Evolutionary conservation across 768 basidiomycete species (phyloP).

Genomic region (Macrolepiota albuminosa): DNA sequence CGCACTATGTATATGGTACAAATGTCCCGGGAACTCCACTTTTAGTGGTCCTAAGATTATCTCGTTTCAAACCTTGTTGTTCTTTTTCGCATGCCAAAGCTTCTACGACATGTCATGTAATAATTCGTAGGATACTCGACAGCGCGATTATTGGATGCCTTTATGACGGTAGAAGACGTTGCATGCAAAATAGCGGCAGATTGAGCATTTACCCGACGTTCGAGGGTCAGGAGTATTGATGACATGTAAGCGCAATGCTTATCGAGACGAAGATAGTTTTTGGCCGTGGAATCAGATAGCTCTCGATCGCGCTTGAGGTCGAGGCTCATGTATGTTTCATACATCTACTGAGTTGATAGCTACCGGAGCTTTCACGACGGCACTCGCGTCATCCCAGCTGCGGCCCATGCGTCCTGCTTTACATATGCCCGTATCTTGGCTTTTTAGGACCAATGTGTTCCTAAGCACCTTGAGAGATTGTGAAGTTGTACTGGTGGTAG

Average conservation of each 20-base stretch:
- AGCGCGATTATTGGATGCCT: too few relatives aligned
- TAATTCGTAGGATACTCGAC: too few relatives aligned
- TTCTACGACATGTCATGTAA: too few relatives aligned
- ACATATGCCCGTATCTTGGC: constrained; percentile 38
- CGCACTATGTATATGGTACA: not conserved
- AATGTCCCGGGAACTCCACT: not conserved
- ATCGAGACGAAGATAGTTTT: too few relatives aligned
- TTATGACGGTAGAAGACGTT: too few relatives aligned
- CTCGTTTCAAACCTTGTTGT: not conserved
- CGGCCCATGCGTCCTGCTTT: constrained; percentile 69
- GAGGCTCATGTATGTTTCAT: not conserved
- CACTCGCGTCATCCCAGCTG: constrained; percentile 59
- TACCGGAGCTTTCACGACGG: constrained; percentile 36
- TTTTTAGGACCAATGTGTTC: constrained; percentile 34
- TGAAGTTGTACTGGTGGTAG: constrained; percentile 30
- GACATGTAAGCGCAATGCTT: too few relatives aligned
- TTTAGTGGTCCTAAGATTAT: not conserved
- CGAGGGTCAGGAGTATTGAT: too few relatives aligned
- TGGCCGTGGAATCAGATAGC: too few relatives aligned
- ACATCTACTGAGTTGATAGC: not conserved
- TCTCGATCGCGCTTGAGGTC: not conserved
- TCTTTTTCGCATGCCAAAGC: not conserved
- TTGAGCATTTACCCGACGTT: too few relatives aligned
- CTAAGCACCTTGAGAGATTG: constrained; percentile 29
- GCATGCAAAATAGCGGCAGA: too few relatives aligned